Evolutionary conservation across 2,329 filamentous ascomycete species (phyloP).

Genomic region (Colletotrichum endophyticum): DNA sequence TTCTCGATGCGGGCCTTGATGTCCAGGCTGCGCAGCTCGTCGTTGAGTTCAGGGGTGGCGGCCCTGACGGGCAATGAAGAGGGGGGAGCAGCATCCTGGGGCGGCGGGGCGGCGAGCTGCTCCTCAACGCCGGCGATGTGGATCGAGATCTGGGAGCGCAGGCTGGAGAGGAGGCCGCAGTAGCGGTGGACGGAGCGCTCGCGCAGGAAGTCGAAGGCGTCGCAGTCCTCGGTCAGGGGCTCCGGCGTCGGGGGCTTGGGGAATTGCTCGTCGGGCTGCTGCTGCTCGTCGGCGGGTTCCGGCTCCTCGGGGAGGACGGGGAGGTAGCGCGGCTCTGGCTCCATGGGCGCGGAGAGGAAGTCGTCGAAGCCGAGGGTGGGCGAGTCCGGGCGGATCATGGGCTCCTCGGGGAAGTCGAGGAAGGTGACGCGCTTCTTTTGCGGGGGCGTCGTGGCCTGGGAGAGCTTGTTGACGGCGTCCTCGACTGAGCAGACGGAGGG

Average conservation of each 20-base stretch:
- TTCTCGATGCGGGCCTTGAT: slow-evolving; percentile 58
- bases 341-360: slow-evolving; percentile 27
- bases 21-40: slow-evolving; percentile 44
- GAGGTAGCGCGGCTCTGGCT: slow-evolving; percentile 19
- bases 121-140: slow-evolving; percentile 53
- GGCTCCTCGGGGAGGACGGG: slow-evolving; percentile 19
- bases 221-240: slow-evolving; percentile 17
- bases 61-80: slow-evolving; percentile 17
- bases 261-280: slow-evolving; percentile 17
- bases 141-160: slow-evolving; percentile 53
- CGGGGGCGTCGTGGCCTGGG: neutral
- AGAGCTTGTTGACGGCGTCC: slow-evolving; percentile 24
- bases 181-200: slow-evolving; percentile 53
- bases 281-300: slow-evolving; percentile 21
- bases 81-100: slow-evolving; percentile 20
- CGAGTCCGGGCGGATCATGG: slow-evolving; percentile 62
- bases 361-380: slow-evolving; percentile 64
- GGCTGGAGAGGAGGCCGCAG: slow-evolving; percentile 49
- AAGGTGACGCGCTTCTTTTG: slow-evolving; percentile 46
- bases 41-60: slow-evolving; percentile 25
- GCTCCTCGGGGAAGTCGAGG: slow-evolving; percentile 43
- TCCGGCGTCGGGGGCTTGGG: slow-evolving; percentile 21
- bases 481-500: slow-evolving; percentile 46
- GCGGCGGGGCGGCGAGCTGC: slow-evolving; percentile 33
- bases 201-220: slow-evolving; percentile 41